Base-by-base conservation (phyloP, 495 filamentous ascomycete genomes). In the Ramalina peruviana region DNA sequence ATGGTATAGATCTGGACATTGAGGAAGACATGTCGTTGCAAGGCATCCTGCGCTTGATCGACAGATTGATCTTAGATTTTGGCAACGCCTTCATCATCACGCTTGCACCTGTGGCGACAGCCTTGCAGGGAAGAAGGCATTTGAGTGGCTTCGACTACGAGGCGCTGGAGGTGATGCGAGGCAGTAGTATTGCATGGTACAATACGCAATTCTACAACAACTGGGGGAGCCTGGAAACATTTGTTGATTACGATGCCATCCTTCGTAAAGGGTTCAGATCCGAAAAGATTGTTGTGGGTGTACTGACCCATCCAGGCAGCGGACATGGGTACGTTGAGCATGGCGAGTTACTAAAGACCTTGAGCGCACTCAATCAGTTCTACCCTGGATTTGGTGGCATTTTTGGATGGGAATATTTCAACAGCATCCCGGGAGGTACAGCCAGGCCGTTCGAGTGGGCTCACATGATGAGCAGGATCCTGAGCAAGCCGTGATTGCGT, bases 391-490 rank as follows among this genome's bases (percentile, higher is more conserved):
- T 90, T 61, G 86, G 86, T 7, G 85, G 86, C 2, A 78, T 89
- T 0, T 84, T 85, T 79, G 85, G 86, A 3, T 93, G 86, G 86
- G 86, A 90, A 61, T 93, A 86, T 56, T 90, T 83, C 60, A 52
- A 50, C 19, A 54, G 47, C 25, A 44, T 13, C 39, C 81, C 81
- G 0, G 80, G 79, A 7, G 78, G 67, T 12, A 60, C 59, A 26
- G 64, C 61, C 43, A 63, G 68, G 40, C 83, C 84, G n/a, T 87
- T 81, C 82, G 67, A 75, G 58, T 87, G 84, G 84, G 81, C 77
- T 3, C 68, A 76, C 43, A 57, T 60, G 39, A 81, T 86, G 73
- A 49, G 27, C 20, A 48, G 12, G 11, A 36, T 49, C 20, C 41
- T 56, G 19, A 50, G 52, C 13, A 38, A 27, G 13, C 4, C 19